Evolutionary conservation across 257 asterid genomes (phyloP).

Genomic region (Solanum verrucosum): DNA sequence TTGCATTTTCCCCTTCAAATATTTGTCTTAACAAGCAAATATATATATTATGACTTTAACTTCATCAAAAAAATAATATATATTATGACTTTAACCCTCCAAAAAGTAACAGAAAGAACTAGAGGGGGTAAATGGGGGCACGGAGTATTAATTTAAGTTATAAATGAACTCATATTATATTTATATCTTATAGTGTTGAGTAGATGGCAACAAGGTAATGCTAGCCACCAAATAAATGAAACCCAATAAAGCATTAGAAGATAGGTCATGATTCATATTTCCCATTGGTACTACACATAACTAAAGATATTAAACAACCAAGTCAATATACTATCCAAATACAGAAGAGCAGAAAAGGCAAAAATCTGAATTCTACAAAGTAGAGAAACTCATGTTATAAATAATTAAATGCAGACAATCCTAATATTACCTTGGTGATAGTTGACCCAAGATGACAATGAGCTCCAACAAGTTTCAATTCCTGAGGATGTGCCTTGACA

Average conservation of each 20-base stretch:
- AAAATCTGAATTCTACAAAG: not conserved
- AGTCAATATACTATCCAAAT: not conserved
- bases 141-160: not conserved
- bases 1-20: not conserved
- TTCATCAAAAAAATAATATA: too few relatives aligned
- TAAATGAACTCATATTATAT: not conserved
- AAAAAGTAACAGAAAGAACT: not conserved
- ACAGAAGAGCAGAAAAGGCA: not conserved
- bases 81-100: not conserved
- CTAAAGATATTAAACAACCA: not conserved
- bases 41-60: not conserved
- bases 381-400: not conserved
- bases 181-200: not conserved
- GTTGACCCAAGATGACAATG: constrained; percentile 98
- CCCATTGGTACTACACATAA: not conserved
- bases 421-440: constrained; percentile 63
- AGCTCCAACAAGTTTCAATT: constrained; percentile 90
- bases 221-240: not conserved
- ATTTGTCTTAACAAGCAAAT: not conserved
- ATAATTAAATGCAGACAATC: not conserved
- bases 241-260: not conserved
- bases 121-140: not conserved
- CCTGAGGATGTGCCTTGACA: constrained; percentile 80
- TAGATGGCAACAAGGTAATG: not conserved
- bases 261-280: not conserved